Percentiles rank a stretch among this genome's conserved stretches.
These are phyloP conservation scores for Protomyces macrosporus DNA, from an alignment of 1,139 yeast species.

Conservation along the genomic window DNA sequence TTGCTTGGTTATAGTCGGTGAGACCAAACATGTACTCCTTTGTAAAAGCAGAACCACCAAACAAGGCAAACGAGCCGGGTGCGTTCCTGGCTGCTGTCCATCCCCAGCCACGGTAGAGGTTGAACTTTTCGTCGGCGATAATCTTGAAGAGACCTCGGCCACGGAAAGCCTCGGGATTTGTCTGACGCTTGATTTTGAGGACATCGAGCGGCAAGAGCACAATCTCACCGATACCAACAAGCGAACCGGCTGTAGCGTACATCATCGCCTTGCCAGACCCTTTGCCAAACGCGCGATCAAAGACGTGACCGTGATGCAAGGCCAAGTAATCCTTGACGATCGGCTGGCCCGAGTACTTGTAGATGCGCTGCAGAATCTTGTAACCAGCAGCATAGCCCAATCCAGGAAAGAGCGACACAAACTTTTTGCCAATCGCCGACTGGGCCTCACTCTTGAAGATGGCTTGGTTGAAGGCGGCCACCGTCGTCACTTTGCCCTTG, in stretches of 20 bases:
- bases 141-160: constrained; percentile 94
- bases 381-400: constrained; percentile 97
- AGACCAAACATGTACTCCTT: constrained; percentile 89
- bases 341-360: constrained; percentile 99
- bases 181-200: constrained; percentile 94
- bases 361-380: constrained; percentile 92
- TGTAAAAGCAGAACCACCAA: constrained; percentile 98
- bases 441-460: constrained; percentile 79
- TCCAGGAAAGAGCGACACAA: constrained; percentile 90
- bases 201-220: constrained; percentile 93
- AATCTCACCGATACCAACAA: constrained; percentile 97
- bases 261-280: constrained; percentile 94
- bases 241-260: constrained; percentile 87
- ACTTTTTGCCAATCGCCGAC: constrained; percentile 63
- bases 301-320: constrained; percentile 62
- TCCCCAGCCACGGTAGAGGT: constrained; percentile 97
- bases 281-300: constrained; percentile 75
- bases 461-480: constrained; percentile 69
- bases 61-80: constrained; percentile 95
- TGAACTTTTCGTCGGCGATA: constrained; percentile 83
- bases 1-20: constrained; percentile 78
- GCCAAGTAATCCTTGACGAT: constrained; percentile 86
- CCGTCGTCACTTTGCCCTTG: constrained; percentile 61
- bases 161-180: constrained; percentile 95
- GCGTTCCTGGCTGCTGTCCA: constrained; percentile 99